A percentile compares a stretch with the other conserved stretches of the same genome.
Evolutionary conservation across 2,329 filamentous ascomycete genomes (phyloP).

Genomic region (Trichoderma brevicompactum): DNA sequence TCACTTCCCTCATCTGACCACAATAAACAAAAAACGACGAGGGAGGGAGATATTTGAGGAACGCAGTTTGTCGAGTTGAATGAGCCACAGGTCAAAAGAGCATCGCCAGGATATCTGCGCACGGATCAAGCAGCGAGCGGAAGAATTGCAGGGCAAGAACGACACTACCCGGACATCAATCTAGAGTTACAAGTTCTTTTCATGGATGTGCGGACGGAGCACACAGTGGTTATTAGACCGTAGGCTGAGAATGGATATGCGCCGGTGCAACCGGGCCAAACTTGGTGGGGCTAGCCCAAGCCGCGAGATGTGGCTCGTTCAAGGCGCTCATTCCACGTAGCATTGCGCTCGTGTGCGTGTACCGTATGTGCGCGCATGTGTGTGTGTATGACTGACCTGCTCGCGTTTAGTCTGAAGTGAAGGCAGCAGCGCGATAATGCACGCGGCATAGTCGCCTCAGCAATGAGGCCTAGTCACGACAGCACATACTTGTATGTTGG

Average conservation of each 20-base stretch:
- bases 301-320: conserved; percentile 16
- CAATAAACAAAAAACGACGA: neutral
- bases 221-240: neutral
- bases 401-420: conserved; percentile 3
- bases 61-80: neutral
- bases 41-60: conserved; percentile 14
- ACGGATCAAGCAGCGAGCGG: conserved; percentile 14
- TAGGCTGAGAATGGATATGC: conserved; percentile 27
- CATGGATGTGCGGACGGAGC: neutral
- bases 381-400: conserved; percentile 15
- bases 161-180: conserved; percentile 6
- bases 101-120: conserved; percentile 17
- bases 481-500: neutral
- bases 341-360: conserved; percentile 10
- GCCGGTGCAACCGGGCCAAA: conserved; percentile 27
- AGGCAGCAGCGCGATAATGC: conserved; percentile 2
- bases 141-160: conserved; percentile 15
- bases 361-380: neutral
- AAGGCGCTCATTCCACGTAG: conserved; percentile 23
- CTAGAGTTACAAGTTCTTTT: neutral
- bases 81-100: conserved; percentile 11
- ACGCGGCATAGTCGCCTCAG: conserved; percentile 2
- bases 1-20: conserved; percentile 11
- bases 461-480: neutral
- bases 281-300: conserved; percentile 26